Percentiles rank a stretch among this genome's conserved stretches.
Evolutionary conservation across 1,284 basidiomycete species (phyloP).

Genomic region (Flammula alnicola): DNA sequence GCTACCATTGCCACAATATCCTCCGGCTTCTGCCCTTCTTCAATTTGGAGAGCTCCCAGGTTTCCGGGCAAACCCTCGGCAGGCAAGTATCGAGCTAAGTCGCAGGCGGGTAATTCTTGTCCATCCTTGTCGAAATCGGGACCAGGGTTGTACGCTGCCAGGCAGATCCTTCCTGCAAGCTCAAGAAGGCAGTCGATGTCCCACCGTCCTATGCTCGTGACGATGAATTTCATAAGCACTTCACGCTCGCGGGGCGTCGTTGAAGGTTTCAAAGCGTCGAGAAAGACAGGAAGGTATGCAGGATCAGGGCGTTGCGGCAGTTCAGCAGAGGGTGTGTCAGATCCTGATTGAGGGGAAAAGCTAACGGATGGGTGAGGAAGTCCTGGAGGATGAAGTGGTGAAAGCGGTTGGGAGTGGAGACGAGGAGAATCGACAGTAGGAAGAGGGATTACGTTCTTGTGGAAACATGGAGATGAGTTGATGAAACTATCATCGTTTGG

Average conservation of each 20-base stretch:
- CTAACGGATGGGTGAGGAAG: background rate
- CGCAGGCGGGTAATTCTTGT: background rate
- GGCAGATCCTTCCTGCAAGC: conserved; percentile 15
- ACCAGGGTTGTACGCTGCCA: conserved; percentile 9
- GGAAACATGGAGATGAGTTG: too few species aligned
- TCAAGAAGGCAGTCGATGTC: conserved; percentile 18
- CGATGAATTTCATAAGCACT: conserved; percentile 9
- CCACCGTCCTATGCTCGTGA: conserved; percentile 12
- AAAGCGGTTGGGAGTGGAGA: conserved; percentile 2
- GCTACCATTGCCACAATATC: conserved; percentile 14
- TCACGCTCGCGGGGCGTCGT: conserved; percentile 8
- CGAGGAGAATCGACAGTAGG: too few species aligned
- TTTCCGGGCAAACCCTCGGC: background rate
- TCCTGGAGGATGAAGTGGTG: conserved; percentile 12
- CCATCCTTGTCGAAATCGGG: background rate
- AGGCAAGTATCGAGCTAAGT: conserved; percentile 6
- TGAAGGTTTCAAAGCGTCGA: conserved; percentile 6
- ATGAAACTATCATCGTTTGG: background rate
- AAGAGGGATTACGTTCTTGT: too few species aligned
- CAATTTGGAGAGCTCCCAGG: background rate
- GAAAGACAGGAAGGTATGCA: conserved; percentile 11
- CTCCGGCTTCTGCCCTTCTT: background rate
- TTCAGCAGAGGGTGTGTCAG: background rate
- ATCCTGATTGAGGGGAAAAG: background rate
- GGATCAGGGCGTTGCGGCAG: background rate